Conservation (phyloP, 768 basidiomycete genomes). For the Pisolithus marmoratus region DNA sequence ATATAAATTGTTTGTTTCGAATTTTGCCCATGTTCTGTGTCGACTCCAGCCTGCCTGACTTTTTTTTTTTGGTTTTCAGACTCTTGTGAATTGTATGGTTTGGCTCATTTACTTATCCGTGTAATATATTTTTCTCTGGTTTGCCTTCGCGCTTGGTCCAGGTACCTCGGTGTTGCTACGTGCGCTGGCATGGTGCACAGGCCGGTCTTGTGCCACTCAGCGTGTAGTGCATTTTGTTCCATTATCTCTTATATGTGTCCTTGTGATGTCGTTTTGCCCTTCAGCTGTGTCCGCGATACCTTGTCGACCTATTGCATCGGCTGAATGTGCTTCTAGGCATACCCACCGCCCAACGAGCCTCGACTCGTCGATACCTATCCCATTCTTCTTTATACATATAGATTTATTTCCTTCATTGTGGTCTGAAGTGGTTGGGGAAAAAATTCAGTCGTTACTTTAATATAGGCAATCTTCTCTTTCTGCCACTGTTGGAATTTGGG, state of each 20-base stretch:
- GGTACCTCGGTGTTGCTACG: background rate
- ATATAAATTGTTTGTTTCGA: conserved; percentile 34
- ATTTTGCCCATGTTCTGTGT: conserved; percentile 4
- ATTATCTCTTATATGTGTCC: background rate
- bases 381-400: background rate
- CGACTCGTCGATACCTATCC: conserved; percentile 29
- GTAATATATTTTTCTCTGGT: conserved; percentile 17
- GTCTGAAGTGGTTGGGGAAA: background rate
- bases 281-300: conserved; percentile 1
- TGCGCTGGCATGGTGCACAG: conserved; percentile 16
- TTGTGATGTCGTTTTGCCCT: conserved; percentile 1
- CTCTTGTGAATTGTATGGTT: conserved; percentile 14
- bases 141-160: background rate
- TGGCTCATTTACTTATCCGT: conserved; percentile 14
- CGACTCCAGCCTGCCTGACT: background rate
- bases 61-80: conserved; percentile 8
- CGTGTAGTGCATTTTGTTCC: background rate
- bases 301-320: conserved; percentile 15
- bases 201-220: conserved; percentile 21
- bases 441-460: background rate
- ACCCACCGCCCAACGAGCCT: conserved; percentile 31
- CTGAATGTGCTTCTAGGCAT: conserved; percentile 17
- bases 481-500: too few relatives aligned
- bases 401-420: background rate
- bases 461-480: background rate